phyloP scores from a whole-genome alignment of 345 rosid genomes.

The Capsella bursapastoris region DNA sequence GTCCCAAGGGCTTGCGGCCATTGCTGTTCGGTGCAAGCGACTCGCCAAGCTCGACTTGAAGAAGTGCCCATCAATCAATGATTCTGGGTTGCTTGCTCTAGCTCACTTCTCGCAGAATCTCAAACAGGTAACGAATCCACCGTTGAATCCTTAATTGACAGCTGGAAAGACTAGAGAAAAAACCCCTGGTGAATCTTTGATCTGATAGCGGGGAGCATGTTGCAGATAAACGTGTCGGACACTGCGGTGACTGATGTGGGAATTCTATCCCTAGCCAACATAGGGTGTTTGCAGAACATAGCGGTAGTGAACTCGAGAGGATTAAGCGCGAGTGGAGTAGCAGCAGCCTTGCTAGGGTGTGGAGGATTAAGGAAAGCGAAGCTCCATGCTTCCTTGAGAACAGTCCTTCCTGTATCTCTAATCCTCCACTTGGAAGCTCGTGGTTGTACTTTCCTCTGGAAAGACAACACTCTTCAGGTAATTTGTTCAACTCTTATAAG shows the following conservation, averaged over 20 bases:
- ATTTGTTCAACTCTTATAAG: neutral
- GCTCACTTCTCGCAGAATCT: constrained; percentile 52
- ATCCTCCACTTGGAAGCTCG: constrained; percentile 47
- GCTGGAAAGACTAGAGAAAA: neutral
- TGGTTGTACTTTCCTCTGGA: constrained; percentile 53
- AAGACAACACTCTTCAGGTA: constrained; percentile 53
- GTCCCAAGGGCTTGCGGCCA: constrained; percentile 49
- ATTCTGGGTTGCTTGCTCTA: constrained; percentile 52
- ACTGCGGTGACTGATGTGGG: constrained; percentile 56
- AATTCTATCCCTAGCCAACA: constrained; percentile 46
- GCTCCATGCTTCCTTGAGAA: constrained; percentile 50
- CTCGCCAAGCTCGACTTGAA: constrained; percentile 52
- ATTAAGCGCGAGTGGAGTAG: constrained; percentile 53
- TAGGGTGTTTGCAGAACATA: constrained; percentile 50
- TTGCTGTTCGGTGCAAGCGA: constrained; percentile 49
- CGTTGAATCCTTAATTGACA: neutral
- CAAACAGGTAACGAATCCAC: constrained; percentile 43
- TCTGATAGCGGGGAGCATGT: constrained; percentile 24
- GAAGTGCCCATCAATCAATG: constrained; percentile 50
- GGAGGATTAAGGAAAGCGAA: constrained; percentile 52
- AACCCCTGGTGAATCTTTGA: neutral
- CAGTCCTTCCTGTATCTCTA: constrained; percentile 42
- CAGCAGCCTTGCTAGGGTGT: constrained; percentile 54
- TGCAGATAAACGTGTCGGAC: constrained; percentile 56
- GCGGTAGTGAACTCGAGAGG: constrained; percentile 48